Evolutionary conservation across 2,329 filamentous ascomycete genomes (phyloP), one percentile per base, ranked within the genome.

Genomic region (Diaporthe velutina): DNA sequence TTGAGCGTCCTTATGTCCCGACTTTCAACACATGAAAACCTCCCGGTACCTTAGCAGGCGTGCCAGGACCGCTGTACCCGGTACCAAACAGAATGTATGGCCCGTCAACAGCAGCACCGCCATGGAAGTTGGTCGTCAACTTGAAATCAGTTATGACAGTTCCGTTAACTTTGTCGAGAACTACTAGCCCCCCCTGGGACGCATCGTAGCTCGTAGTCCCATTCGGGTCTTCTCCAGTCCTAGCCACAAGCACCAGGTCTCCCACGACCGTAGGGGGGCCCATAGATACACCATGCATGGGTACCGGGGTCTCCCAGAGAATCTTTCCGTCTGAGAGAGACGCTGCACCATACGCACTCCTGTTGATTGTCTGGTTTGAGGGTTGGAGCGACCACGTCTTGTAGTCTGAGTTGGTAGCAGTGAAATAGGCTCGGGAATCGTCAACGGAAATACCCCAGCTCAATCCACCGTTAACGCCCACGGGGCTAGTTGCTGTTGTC

Each of bases 321-420:
- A 25, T 28, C 1, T 54, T 28, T 17, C 50, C 50, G 13, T 54
- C 50, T 28, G 50, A 15, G 50, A 28, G 12, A 17, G 50, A 54
- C 2, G 17, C n/a, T 28, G 50, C 50, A n/a, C 50, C 50, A 54
- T 54, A 54, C 10, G 50, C 50, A 13, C 50, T 54, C 50, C 50
- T 54, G 50, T 54, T 54, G 50, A 54, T 17, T 17, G 50, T 54
- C 50, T 54, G 50, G n/a, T 54, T 54, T 54, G 50, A 54, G 50
- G 50, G n/a, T 5, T 54, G 50, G 12, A 28, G 50, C 15, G 10
- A 2, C 50, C 50, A 61, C 19, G 25, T 38, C 57, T 35, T 61
- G 38, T 61, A 61, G 57, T 61, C 57, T 38, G 38, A 61, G 57
- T 40, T 61, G 57, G 10, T 61, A 10, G 38, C 38, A 40, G 57